Conservation (phyloP, 768 basidiomycete species). For the Lanmaoa pseudosensibilis region DNA sequence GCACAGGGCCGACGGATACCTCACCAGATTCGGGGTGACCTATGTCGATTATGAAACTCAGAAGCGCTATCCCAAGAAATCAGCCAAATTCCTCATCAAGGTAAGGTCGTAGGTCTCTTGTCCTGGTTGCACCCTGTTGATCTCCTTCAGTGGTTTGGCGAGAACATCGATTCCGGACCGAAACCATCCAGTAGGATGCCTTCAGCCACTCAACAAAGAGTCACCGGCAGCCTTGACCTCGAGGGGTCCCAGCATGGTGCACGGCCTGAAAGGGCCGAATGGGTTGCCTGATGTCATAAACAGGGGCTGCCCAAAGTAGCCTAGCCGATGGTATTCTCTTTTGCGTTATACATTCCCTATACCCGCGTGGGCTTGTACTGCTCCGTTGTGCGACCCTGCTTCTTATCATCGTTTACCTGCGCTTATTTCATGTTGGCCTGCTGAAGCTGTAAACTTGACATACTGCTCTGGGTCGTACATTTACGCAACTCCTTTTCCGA, state of each 20-base stretch:
- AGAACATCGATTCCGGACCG: constrained; percentile 24
- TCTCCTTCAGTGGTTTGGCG: constrained; percentile 30
- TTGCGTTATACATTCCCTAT: neutral
- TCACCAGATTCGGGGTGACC: constrained; percentile 67
- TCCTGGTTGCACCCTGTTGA: neutral
- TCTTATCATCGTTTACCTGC: neutral
- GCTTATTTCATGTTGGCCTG: neutral
- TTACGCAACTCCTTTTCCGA: constrained; percentile 14
- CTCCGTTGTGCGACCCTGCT: neutral
- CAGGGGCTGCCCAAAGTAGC: neutral
- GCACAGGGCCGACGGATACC: constrained; percentile 60
- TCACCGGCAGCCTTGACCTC: neutral
- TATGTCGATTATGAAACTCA: constrained; percentile 73
- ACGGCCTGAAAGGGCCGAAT: neutral
- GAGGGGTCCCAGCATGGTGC: neutral
- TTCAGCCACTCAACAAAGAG: neutral
- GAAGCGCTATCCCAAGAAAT: constrained; percentile 63
- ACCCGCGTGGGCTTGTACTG: neutral
- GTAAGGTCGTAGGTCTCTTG: constrained; percentile 29
- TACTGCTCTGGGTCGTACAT: neutral
- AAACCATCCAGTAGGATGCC: neutral
- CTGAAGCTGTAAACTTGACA: constrained; percentile 3
- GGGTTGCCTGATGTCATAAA: neutral
- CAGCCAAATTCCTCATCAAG: constrained; percentile 56
- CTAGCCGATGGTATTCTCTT: neutral